Base-by-base conservation (phyloP, 176 grass and related monocot species). In the Juncus effusus region DNA sequence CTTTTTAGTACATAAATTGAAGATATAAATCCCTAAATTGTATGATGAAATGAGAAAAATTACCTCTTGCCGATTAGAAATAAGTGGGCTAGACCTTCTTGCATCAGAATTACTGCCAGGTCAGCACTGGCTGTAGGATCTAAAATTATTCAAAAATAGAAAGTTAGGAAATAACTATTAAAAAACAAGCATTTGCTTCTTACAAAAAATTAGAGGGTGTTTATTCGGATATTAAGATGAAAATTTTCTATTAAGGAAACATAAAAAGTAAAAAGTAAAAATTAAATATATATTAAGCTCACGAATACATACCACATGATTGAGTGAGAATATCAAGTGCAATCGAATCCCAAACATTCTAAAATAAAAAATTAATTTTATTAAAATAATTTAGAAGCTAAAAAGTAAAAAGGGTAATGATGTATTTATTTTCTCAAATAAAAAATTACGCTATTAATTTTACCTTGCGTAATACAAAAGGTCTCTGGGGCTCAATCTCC, bases 81-180 rank as follows among this genome's bases (percentile, higher is more conserved):
- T 75, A 97, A 65, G 56, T 97, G 82, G 1, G 93, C 88, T 51
- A 97, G 85, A 60, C 93, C 93, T 82, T 97, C 93, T 97, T 97
- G 93, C 93, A 97, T 97, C 15, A 97, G 78, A 86, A 92, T 84
- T 77, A 97, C 88, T 67, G 88, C 85, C 56, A 97, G 82, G 85
- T 97, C 93, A 79, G 93, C 93, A 92, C 93, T 92, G 59, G 85
- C 85, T 73, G 88, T 13, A 78, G 93, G 93, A 89, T 97, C 93
- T 96, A 66, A 74, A 77, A 78, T 74, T 12, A 65, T 49, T 49
- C 52, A 71, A 58, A n/a, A 16, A 70, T 13, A 57, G 14, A 16
- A 56, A 42, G n/a, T 41, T 41, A 16, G n/a, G 40, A 42, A 40
- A 58, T 41, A 54, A 52, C 2, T 39, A 66, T 51, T 52, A 51